Percentiles rank a stretch among this genome's conserved stretches.
Evolutionary conservation across 2,329 filamentous ascomycete genomes (phyloP).

Genomic region (Chalaropsis thielavioides): DNA sequence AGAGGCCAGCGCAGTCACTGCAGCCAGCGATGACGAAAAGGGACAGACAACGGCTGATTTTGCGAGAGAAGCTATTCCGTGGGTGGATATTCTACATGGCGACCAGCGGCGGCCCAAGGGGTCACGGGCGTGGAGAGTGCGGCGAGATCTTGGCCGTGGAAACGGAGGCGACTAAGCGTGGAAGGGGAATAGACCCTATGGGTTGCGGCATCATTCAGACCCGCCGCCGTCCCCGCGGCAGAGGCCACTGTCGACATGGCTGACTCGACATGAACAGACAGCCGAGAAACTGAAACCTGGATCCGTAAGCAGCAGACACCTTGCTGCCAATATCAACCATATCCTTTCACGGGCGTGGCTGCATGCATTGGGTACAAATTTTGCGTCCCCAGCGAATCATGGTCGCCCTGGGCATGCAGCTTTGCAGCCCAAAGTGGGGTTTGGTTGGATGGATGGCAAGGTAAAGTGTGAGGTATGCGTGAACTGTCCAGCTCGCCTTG

Average conservation of each 20-base stretch:
- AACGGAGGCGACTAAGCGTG: slow-evolving; percentile 18
- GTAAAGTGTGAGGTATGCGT: not conserved
- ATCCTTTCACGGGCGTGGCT: not conserved
- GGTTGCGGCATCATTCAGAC: not conserved
- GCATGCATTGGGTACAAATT: slow-evolving; percentile 10
- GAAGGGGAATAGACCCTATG: not conserved
- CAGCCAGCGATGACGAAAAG: slow-evolving; percentile 19
- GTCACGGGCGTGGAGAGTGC: slow-evolving; percentile 48
- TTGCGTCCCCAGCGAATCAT: not conserved
- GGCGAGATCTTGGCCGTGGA: slow-evolving; percentile 43
- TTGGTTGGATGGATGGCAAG: not conserved
- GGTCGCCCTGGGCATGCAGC: not conserved
- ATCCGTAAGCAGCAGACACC: not conserved
- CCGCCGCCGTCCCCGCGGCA: not conserved
- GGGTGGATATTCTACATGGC: slow-evolving; percentile 44
- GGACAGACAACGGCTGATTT: slow-evolving; percentile 1
- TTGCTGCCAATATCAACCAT: not conserved
- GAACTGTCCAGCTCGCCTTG: not conserved
- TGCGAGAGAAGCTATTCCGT: slow-evolving; percentile 32
- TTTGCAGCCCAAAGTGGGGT: slow-evolving; percentile 11
- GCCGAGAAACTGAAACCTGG: not conserved
- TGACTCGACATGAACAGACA: not conserved
- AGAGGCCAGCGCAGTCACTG: slow-evolving; percentile 26
- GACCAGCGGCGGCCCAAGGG: slow-evolving; percentile 43
- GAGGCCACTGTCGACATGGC: not conserved